Percentiles rank a stretch among this genome's conserved stretches.
Evolutionary conservation across 805 yeast species (phyloP).

Genomic region (Komagataella populi): DNA sequence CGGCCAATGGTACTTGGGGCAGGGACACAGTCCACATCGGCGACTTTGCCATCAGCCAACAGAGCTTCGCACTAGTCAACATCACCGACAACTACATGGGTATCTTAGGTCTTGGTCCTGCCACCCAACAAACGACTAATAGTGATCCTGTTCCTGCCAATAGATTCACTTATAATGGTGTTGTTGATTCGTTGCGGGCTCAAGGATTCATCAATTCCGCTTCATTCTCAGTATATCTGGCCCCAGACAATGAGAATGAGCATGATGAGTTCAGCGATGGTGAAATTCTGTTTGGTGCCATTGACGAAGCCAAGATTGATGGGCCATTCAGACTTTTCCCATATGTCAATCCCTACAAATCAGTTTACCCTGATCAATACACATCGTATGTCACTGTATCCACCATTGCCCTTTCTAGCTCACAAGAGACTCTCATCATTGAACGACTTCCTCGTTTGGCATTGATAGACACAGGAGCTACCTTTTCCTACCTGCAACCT

Average conservation of each 20-base stretch:
- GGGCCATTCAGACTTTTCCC: neutral
- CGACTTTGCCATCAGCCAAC: slow-evolving; percentile 27
- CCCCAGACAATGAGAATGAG: slow-evolving; percentile 16
- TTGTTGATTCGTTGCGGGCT: slow-evolving; percentile 46
- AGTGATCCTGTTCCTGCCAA: neutral
- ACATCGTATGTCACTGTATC: neutral
- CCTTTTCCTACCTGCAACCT: neutral
- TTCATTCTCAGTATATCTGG: slow-evolving; percentile 52
- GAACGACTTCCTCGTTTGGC: neutral
- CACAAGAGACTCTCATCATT: neutral
- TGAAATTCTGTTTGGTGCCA: slow-evolving; percentile 54
- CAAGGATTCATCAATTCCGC: slow-evolving; percentile 42
- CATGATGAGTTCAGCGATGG: slow-evolving; percentile 22
- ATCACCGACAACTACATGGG: slow-evolving; percentile 50
- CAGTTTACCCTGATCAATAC: neutral
- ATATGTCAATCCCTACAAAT: neutral
- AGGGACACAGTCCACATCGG: slow-evolving; percentile 45
- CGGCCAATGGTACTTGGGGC: slow-evolving; percentile 44
- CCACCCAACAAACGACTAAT: slow-evolving; percentile 51
- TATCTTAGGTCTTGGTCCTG: slow-evolving; percentile 62
- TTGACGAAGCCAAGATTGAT: slow-evolving; percentile 38
- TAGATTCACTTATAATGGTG: slow-evolving; percentile 39
- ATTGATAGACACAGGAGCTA: slow-evolving; percentile 1
- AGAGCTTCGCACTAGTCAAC: slow-evolving; percentile 68
- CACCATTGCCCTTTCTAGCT: neutral